Base-by-base conservation (phyloP, 1,139 yeast species). In the Kodamaea fungicola region DNA sequence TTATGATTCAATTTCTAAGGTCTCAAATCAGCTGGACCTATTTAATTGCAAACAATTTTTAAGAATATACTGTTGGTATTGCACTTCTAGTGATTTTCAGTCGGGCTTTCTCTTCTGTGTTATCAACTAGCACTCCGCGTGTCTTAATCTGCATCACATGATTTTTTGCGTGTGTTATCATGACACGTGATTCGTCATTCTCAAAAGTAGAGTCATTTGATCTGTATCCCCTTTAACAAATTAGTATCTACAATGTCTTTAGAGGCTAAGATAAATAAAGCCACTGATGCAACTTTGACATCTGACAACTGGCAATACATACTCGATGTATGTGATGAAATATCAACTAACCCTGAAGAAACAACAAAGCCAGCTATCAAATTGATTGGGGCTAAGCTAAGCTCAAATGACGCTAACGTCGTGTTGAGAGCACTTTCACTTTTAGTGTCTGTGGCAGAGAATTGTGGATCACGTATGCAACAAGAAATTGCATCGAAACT, bases 401-500 rank as follows among this genome's bases (percentile, higher is more conserved):
- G 67, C 27, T 68, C 74, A 22, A 67, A 75, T 32, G 92, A 87
- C 57, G 97, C 95, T 23, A 92, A 90, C 58, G 83, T 85, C 1
- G 78, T 87, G 22, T 65, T 90, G 38, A 73, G 95, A 49, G 61
- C 94, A 0, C 62, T 92, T 37, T 75, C 96, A 0, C 63, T 92
- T 38, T 63, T 87, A 12, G 74, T 79, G 12, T 83, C 96, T 0
- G 61, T 88, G 27, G 96, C 96, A 1, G 96, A 90, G 59, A 92
- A 92, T 57, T 90, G 97, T 62, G 97, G 97, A 1, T 81, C 95
- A 2, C 71, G 89, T 48, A 78, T 86, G 76, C 82, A 81, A 50
- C 89, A 86, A 44, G 88, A 83, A 50, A 80, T 90, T 32, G 90
- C 96, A 26, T 71, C 89, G 16, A 78, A 76, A 47, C 55, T 72